These are phyloP conservation scores for Apiospora arundinis DNA, from an alignment of 2,329 filamentous ascomycete genomes.

Conservation along the genomic window DNA sequence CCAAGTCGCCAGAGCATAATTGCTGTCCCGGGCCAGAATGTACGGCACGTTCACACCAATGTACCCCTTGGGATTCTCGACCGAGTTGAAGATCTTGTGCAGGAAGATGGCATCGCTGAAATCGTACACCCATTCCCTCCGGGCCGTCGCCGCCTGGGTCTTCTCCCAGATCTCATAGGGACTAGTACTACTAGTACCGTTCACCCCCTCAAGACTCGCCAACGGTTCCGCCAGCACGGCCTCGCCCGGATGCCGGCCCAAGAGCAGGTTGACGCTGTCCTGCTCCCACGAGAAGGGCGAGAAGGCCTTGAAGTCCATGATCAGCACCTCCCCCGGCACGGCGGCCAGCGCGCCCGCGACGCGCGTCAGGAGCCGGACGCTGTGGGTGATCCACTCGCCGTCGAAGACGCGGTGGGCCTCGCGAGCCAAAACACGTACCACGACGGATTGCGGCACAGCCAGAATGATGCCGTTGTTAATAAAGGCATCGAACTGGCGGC, in stretches of 20 bases:
- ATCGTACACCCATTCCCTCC: conserved; percentile 32
- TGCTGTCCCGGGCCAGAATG: conserved; percentile 11
- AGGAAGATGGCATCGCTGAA: conserved; percentile 33
- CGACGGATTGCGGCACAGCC: conserved; percentile 25
- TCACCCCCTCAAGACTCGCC: neutral
- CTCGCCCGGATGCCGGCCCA: conserved; percentile 25
- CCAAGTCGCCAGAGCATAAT: conserved; percentile 12
- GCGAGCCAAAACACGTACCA: conserved; percentile 29
- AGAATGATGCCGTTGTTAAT: conserved; percentile 25
- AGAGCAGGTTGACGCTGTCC: conserved; percentile 20
- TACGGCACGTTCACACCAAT: neutral
- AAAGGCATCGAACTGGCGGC: conserved; percentile 28
- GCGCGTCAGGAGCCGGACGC: neutral
- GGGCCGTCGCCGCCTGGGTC: neutral
- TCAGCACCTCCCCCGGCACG: conserved; percentile 29
- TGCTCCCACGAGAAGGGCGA: conserved; percentile 34
- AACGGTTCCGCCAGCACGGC: conserved; percentile 22
- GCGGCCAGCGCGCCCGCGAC: conserved; percentile 6
- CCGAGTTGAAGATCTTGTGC: conserved; percentile 20
- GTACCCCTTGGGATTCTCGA: neutral
- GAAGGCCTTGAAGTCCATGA: conserved; percentile 34
- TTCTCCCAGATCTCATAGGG: conserved; percentile 10
- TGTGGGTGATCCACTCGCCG: conserved; percentile 32
- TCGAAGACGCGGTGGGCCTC: conserved; percentile 33
- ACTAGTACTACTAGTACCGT: neutral